A percentile compares a stretch with the other conserved stretches of the same genome.
These are phyloP conservation scores for Abrus precatorius DNA, from an alignment of 306 rosid genomes.

Conservation along the genomic window DNA sequence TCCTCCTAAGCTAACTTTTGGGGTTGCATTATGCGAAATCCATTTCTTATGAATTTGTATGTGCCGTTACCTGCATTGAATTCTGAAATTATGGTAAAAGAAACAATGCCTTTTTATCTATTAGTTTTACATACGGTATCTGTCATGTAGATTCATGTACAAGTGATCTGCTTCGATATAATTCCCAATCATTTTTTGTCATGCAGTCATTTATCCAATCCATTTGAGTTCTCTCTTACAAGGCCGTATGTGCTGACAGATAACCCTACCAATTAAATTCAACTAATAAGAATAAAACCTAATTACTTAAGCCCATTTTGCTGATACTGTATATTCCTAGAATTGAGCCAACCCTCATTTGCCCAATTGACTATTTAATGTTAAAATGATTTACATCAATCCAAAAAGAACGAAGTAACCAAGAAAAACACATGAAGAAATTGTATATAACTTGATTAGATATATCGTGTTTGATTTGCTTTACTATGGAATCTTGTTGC, in stretches of 20 bases:
- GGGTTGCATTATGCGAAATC: neutral
- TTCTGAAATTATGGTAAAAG: conserved; percentile 4
- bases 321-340: neutral
- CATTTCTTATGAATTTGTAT: neutral
- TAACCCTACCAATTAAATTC: neutral
- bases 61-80: conserved; percentile 30
- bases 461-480: too few relatives aligned
- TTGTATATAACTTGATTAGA: neutral
- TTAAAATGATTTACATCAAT: neutral
- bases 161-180: neutral
- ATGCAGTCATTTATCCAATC: neutral
- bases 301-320: neutral
- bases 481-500: conserved; percentile 45
- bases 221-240: neutral
- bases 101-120: neutral
- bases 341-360: neutral
- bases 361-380: neutral
- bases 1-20: neutral
- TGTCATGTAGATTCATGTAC: neutral
- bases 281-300: neutral
- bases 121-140: neutral
- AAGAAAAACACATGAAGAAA: neutral
- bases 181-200: neutral
- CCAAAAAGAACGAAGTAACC: neutral
- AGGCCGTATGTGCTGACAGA: neutral